Evolutionary conservation across 2,329 filamentous ascomycete genomes (phyloP).

Genomic region (Aspergillus bombycis): DNA sequence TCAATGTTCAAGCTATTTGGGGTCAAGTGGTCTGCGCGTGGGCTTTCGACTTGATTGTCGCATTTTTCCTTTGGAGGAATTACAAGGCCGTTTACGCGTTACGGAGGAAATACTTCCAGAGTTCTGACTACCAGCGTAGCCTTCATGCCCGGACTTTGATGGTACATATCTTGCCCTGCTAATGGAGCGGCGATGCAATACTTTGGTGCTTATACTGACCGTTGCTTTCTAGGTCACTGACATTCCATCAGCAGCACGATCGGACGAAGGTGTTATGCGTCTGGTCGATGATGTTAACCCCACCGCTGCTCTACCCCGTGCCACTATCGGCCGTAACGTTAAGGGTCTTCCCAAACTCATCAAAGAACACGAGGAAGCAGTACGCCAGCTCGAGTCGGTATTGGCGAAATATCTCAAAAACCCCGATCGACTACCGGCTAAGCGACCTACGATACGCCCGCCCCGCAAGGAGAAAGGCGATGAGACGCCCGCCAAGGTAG

Average conservation of each 20-base stretch:
- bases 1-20: constrained; percentile 56
- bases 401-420: constrained; percentile 90
- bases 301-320: constrained; percentile 75
- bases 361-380: constrained; percentile 76
- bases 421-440: constrained; percentile 75
- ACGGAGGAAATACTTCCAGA: constrained; percentile 79
- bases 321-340: constrained; percentile 86
- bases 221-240: constrained; percentile 67
- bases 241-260: constrained; percentile 73
- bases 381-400: constrained; percentile 79
- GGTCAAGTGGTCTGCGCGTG: constrained; percentile 62
- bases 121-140: constrained; percentile 83
- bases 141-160: constrained; percentile 72
- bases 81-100: constrained; percentile 74
- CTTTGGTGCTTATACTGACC: neutral
- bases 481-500: constrained; percentile 72
- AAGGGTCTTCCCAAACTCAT: constrained; percentile 87
- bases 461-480: constrained; percentile 77
- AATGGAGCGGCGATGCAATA: neutral
- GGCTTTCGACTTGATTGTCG: constrained; percentile 73
- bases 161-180: constrained; percentile 33
- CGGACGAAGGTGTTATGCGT: constrained; percentile 83
- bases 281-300: constrained; percentile 81
- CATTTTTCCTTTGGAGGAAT: constrained; percentile 86
- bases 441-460: constrained; percentile 76